Percentiles rank a stretch among this genome's conserved stretches.
phyloP scores from a whole-genome alignment of 164 flowering plant genomes.

The Akebia trifoliata region DNA sequence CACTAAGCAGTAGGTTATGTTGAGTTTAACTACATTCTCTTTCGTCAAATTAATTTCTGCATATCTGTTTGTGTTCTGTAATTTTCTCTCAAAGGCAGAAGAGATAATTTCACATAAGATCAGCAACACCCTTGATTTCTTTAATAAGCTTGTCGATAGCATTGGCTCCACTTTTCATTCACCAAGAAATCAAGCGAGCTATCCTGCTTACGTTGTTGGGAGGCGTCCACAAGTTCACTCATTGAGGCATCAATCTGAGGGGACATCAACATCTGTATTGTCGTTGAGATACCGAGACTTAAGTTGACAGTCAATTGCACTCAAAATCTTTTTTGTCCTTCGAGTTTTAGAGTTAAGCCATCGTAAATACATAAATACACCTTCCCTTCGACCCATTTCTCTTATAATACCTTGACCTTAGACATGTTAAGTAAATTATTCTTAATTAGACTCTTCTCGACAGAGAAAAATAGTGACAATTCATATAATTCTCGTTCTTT shows the following conservation, averaged over 20 bases:
- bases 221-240: conserved; percentile 92
- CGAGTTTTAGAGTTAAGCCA: too few species aligned
- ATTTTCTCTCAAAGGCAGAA: conserved; percentile 47
- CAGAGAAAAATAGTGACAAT: too few species aligned
- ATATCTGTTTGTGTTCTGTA: not conserved
- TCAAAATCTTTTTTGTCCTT: not conserved
- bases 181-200: conserved; percentile 94
- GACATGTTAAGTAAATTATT: too few species aligned
- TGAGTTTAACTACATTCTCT: not conserved
- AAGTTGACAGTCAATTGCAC: conserved; percentile 90
- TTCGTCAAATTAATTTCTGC: not conserved
- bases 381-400: too few species aligned
- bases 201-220: conserved; percentile 89
- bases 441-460: too few species aligned
- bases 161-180: conserved; percentile 88
- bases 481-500: too few species aligned
- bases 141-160: conserved; percentile 89
- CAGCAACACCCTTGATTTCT: conserved; percentile 88
- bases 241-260: conserved; percentile 97
- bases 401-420: too few species aligned
- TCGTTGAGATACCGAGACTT: conserved; percentile 99
- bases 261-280: conserved; percentile 94
- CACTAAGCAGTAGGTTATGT: not conserved
- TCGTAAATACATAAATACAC: too few species aligned
- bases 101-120: conserved; percentile 66